Evolutionary conservation across 2,329 filamentous ascomycete species (phyloP).

Genomic region (Ophiostoma ips): DNA sequence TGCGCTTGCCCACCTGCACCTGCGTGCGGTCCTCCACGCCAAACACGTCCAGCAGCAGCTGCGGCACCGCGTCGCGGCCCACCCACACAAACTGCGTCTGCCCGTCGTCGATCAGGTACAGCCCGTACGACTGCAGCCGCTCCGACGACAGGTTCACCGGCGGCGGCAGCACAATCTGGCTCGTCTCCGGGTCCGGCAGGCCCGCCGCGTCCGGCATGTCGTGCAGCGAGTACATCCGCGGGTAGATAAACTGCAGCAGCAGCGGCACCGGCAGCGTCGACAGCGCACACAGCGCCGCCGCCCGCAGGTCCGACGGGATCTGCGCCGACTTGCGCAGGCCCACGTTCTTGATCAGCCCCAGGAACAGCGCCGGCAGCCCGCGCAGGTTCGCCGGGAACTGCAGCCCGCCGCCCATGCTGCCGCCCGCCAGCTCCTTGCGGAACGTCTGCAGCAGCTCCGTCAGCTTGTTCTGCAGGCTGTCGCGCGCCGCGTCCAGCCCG

Average conservation of each 20-base stretch:
- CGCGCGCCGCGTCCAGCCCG: constrained; percentile 78
- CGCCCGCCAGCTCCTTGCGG: constrained; percentile 89
- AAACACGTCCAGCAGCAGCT: constrained; percentile 81
- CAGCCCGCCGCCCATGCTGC: constrained; percentile 86
- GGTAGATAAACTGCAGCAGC: constrained; percentile 85
- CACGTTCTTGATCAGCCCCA: constrained; percentile 92
- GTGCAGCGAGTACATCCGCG: constrained; percentile 71
- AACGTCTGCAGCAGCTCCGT: constrained; percentile 90
- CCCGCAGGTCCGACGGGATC: constrained; percentile 86
- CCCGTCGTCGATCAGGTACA: constrained; percentile 94
- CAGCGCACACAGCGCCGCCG: constrained; percentile 82
- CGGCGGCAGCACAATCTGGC: constrained; percentile 78
- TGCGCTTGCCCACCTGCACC: constrained; percentile 81
- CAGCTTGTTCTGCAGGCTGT: constrained; percentile 81
- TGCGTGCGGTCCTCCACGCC: constrained; percentile 70
- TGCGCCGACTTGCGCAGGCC: constrained; percentile 84
- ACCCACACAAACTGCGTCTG: constrained; percentile 98
- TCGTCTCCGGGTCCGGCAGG: constrained; percentile 69
- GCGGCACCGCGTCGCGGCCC: constrained; percentile 80
- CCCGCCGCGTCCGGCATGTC: constrained; percentile 95
- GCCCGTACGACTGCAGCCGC: constrained; percentile 71
- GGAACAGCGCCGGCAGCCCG: constrained; percentile 76
- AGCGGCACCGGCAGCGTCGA: constrained; percentile 85
- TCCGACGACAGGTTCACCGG: constrained; percentile 78
- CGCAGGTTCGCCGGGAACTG: constrained; percentile 91